Conservation (phyloP, 225 moss, liverwort and hornwort species). For the Polytrichum formosum region DNA sequence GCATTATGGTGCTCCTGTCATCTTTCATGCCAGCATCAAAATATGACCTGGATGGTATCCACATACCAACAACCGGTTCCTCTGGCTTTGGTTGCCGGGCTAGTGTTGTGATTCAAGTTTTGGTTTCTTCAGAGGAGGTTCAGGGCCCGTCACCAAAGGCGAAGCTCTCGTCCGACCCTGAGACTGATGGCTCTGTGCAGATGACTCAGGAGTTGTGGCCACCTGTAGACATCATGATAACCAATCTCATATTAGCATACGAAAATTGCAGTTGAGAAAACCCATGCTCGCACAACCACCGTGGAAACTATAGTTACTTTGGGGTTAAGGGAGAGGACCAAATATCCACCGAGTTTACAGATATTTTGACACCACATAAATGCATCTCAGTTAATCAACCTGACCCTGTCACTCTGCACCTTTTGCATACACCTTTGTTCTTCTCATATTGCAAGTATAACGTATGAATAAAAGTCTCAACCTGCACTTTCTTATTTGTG, state of each 20-base stretch:
- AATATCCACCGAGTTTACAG: too few relatives aligned
- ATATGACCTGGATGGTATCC: constrained; percentile 5
- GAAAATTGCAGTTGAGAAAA: background rate
- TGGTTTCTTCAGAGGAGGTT: constrained; percentile 35
- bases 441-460: too few relatives aligned
- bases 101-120: constrained; percentile 17
- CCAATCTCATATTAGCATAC: background rate
- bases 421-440: too few relatives aligned
- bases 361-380: too few relatives aligned
- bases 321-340: too few relatives aligned
- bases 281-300: too few relatives aligned
- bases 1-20: background rate
- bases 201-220: constrained; percentile 59
- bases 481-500: too few relatives aligned
- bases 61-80: background rate
- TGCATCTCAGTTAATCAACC: too few relatives aligned
- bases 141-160: constrained; percentile 26
- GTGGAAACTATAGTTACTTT: too few relatives aligned
- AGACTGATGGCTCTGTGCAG: constrained; percentile 62
- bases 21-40: background rate
- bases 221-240: constrained; percentile 13
- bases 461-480: too few relatives aligned
- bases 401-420: too few relatives aligned
- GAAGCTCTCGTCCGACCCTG: constrained; percentile 51
- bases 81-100: too few relatives aligned